These are phyloP conservation scores for Penicillium antarcticum DNA, from an alignment of 495 filamentous ascomycete species.

Conservation along the genomic window DNA sequence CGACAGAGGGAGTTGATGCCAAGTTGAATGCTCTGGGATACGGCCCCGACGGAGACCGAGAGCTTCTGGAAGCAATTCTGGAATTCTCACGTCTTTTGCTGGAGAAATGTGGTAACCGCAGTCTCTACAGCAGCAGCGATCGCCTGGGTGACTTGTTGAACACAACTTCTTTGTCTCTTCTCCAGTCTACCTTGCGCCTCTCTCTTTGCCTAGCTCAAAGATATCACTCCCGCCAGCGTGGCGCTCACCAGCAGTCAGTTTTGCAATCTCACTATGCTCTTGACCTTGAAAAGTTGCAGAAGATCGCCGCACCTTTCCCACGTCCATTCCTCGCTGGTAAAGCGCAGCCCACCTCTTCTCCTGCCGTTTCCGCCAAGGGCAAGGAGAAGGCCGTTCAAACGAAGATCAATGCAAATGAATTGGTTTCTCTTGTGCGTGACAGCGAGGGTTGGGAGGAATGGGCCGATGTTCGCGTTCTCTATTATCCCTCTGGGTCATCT, in stretches of 20 bases:
- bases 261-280: conserved; percentile 91
- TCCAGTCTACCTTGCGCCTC: conserved; percentile 72
- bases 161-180: conserved; percentile 73
- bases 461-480: conserved; percentile 62
- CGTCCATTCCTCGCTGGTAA: conserved; percentile 52
- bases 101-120: conserved; percentile 95
- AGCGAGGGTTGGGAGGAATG: conserved; percentile 61
- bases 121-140: conserved; percentile 88
- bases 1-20: conserved; percentile 46
- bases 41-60: conserved; percentile 67
- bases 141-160: conserved; percentile 85
- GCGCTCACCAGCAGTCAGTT: conserved; percentile 64
- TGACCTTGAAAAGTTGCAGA: conserved; percentile 81
- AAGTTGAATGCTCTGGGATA: conserved; percentile 60
- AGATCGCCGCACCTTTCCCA: conserved; percentile 77
- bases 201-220: conserved; percentile 81
- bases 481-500: conserved; percentile 49
- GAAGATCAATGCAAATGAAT: conserved; percentile 66
- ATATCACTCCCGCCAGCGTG: conserved; percentile 82
- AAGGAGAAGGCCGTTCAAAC: conserved; percentile 65
- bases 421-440: conserved; percentile 65
- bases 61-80: conserved; percentile 75
- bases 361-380: conserved; percentile 56
- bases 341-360: conserved; percentile 37
- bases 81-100: conserved; percentile 82